Conservation (phyloP, 129 eudicot species). For the Erigeron canadensis region DNA sequence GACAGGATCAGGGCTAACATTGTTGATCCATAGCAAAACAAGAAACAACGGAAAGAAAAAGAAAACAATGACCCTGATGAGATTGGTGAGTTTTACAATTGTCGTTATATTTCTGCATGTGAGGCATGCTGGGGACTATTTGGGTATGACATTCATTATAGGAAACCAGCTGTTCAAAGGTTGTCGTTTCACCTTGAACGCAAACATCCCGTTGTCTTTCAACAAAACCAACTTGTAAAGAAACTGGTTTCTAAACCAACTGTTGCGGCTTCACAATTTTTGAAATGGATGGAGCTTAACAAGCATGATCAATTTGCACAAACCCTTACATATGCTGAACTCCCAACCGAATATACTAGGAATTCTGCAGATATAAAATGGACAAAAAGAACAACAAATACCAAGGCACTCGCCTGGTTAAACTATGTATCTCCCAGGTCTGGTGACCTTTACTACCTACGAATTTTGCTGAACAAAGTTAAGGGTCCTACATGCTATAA, state of each 20-base stretch:
- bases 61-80: too few species aligned
- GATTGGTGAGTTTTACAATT: too few species aligned
- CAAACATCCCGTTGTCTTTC: not conserved
- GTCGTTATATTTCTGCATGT: not conserved
- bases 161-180: not conserved
- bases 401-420: not conserved
- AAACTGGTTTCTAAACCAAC: not conserved
- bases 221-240: not conserved
- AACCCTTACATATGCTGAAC: not conserved
- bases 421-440: not conserved
- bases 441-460: not conserved
- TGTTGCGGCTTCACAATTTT: not conserved
- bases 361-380: too few species aligned
- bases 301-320: not conserved
- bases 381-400: not conserved
- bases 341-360: not conserved
- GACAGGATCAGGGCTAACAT: too few species aligned
- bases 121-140: slow-evolving; percentile 8
- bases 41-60: too few species aligned
- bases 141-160: not conserved
- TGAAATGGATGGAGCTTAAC: not conserved
- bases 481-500: not conserved
- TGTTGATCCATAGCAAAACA: too few species aligned
- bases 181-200: slow-evolving; percentile 5
- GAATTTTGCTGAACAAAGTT: not conserved